phyloP scores from a whole-genome alignment of 176 grass and related monocot species.

The Zizania latifolia region DNA sequence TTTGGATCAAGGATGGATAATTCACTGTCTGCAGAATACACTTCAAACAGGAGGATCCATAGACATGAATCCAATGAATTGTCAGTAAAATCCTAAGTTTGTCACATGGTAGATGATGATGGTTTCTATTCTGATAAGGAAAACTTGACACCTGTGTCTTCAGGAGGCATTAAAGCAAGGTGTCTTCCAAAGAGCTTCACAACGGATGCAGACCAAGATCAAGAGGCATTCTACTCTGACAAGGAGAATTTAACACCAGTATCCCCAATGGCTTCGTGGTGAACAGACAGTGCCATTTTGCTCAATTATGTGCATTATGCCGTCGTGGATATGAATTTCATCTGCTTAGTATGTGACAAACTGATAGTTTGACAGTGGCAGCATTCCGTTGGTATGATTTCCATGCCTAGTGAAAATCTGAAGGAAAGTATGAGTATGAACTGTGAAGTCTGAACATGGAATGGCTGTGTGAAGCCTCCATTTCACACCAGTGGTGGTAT shows the following conservation, averaged over 20 bases:
- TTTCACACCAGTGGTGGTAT: too few species aligned
- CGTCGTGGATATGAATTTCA: neutral
- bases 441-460: neutral
- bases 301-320: neutral
- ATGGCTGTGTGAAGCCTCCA: neutral
- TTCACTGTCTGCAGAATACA: constrained; percentile 8
- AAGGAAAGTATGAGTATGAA: neutral
- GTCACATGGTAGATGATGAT: constrained; percentile 36
- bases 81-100: constrained; percentile 20
- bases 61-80: constrained; percentile 8
- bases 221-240: constrained; percentile 52
- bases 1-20: constrained; percentile 47
- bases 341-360: too few species aligned
- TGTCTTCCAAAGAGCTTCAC: constrained; percentile 23
- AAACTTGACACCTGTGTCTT: constrained; percentile 64
- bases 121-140: constrained; percentile 76
- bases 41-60: constrained; percentile 18
- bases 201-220: constrained; percentile 29
- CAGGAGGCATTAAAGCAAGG: constrained; percentile 38
- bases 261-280: constrained; percentile 17
- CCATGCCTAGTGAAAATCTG: neutral
- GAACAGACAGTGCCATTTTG: neutral
- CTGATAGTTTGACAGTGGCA: too few species aligned
- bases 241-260: constrained; percentile 78
- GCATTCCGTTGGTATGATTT: constrained; percentile 20